Conservation (phyloP, 306 rosid genomes). For the Cicer arietinum region DNA sequence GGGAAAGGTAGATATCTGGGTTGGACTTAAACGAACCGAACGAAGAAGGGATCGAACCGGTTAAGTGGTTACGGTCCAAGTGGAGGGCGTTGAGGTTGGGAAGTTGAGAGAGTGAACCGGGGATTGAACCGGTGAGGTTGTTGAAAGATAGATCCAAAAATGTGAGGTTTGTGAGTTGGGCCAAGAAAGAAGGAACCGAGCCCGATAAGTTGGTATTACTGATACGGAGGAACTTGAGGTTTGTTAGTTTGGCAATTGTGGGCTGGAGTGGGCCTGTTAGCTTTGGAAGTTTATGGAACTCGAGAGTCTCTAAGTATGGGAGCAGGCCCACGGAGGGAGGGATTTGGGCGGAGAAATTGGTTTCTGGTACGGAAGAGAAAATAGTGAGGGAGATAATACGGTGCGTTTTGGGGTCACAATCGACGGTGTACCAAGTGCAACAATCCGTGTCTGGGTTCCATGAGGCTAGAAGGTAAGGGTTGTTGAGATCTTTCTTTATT, state of each 20-base stretch:
- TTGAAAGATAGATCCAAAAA: conserved; percentile 60
- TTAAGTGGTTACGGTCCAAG: conserved; percentile 64
- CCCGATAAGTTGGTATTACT: conserved; percentile 66
- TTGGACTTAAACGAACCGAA: conserved; percentile 48
- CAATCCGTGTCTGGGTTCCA: conserved; percentile 68
- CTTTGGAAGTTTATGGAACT: conserved; percentile 62
- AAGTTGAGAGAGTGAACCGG: conserved; percentile 58
- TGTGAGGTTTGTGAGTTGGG: conserved; percentile 55
- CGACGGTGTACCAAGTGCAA: conserved; percentile 65
- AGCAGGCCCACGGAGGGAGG: conserved; percentile 66
- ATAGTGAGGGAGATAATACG: conserved; percentile 64
- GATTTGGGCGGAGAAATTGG: conserved; percentile 58
- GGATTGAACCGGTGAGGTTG: conserved; percentile 60
- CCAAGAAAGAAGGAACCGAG: conserved; percentile 60
- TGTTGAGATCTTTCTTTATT: conserved; percentile 63
- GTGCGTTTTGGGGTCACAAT: conserved; percentile 56
- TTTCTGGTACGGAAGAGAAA: neutral
- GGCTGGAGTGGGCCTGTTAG: conserved; percentile 70
- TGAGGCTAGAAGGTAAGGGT: conserved; percentile 67
- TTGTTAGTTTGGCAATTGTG: conserved; percentile 59
- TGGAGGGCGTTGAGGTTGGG: conserved; percentile 37
- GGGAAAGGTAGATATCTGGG: conserved; percentile 55
- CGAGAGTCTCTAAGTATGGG: conserved; percentile 58
- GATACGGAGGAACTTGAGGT: conserved; percentile 52
- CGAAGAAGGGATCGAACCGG: conserved; percentile 65